A percentile compares a stretch with the other conserved stretches of the same genome.
These are phyloP conservation scores for Sporothrix curviconia DNA, from an alignment of 2,329 filamentous ascomycete species.

Conservation along the genomic window DNA sequence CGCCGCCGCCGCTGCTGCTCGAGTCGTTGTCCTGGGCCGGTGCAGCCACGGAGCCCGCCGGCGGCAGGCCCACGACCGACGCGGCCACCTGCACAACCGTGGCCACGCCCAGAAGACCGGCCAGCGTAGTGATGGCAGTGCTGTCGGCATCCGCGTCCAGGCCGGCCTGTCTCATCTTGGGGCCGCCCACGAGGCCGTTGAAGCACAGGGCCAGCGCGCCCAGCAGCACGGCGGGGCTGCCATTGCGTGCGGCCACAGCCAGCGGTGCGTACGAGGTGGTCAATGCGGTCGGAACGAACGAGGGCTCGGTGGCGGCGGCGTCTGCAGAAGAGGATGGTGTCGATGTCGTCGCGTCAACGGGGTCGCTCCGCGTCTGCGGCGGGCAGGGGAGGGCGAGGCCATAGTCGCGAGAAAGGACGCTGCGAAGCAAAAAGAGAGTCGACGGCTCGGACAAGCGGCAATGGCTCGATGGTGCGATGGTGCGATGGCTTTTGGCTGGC, in stretches of 20 bases:
- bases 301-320: background rate
- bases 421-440: background rate
- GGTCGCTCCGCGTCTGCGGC: conserved; percentile 11
- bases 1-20: conserved; percentile 32
- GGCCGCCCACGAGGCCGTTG: conserved; percentile 23
- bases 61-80: conserved; percentile 56
- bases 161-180: background rate
- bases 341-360: background rate
- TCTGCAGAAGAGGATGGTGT: background rate
- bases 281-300: conserved; percentile 7
- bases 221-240: conserved; percentile 24
- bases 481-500: background rate
- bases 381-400: conserved; percentile 4
- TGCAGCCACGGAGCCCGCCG: conserved; percentile 40
- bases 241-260: conserved; percentile 26
- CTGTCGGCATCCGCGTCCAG: conserved; percentile 6
- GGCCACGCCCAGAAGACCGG: conserved; percentile 26
- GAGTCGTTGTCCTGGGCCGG: conserved; percentile 26
- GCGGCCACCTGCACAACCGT: conserved; percentile 39
- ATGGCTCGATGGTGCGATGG: background rate
- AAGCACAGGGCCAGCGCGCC: conserved; percentile 25
- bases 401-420: background rate
- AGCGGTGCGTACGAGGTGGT: conserved; percentile 16
- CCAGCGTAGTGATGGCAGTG: conserved; percentile 24
- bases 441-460: background rate